Base-by-base conservation (phyloP, 352 stramenopile genomes). In the Phytophthora citrophthora region DNA sequence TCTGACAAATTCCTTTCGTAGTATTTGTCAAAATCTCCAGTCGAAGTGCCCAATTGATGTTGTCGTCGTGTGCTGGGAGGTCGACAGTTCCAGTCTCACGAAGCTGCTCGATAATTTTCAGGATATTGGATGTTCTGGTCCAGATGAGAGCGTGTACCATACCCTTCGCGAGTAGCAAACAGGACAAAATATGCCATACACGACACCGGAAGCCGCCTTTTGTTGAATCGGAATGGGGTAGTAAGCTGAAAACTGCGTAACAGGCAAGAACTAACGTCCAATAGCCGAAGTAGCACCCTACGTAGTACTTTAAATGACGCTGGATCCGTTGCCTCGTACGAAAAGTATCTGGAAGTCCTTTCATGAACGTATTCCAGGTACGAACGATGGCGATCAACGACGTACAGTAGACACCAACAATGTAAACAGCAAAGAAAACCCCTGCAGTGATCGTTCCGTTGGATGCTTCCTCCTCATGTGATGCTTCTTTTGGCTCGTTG, bases 11-110 rank as follows among this genome's bases (percentile, higher is more conserved):
- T 9, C 89, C 89, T 61, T 89, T 83, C 1, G 89, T 95, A 1
- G 89, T 95, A 48, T 94, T 93, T 0, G 80, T 93, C 13, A 96
- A 49, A 60, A 96, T 95, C 54, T 96, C 89, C 6, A 90, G 64
- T n/a, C 89, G 77, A 18, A 96, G 53, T 1, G 87, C 89, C 84
- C 85, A 93, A 52, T 96, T 96, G 54, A 96, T 94, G 48, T 81
- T 93, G 53, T 92, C 84, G 45, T 91, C 83, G 47, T 90, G 80
- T 7, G 71, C 43, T 7, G 86, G 81, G 18, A 92, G 45, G 60
- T 92, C 73, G 0, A 88, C 77, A 20, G 76, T 82, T 7, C 83
- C 83, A 26, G 84, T 75, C 27, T 76, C 68, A 9, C 81, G 81
- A 31, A 94, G 69, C 44, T 92, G 83, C 54, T 90, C 75, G 16